Conservation (phyloP, 768 basidiomycete species). For the Tylopilus felleus region DNA sequence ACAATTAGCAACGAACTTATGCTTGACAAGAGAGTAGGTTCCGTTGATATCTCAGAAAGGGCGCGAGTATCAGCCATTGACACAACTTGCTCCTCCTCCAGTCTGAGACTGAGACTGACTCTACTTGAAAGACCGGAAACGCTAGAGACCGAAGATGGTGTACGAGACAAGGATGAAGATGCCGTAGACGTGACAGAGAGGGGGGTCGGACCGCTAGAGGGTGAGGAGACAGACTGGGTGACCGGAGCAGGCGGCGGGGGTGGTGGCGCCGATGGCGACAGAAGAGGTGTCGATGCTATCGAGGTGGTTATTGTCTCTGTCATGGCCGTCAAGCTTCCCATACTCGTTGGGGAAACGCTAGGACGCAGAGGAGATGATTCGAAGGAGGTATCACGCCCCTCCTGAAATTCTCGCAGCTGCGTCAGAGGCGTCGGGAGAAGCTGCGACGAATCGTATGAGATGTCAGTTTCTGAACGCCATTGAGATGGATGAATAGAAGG, state of each 20-base stretch:
- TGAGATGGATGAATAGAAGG: slow-evolving; percentile 40
- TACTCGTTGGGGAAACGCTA: slow-evolving; percentile 41
- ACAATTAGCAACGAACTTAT: slow-evolving; percentile 32
- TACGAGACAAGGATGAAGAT: slow-evolving; percentile 35
- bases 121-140: slow-evolving; percentile 45
- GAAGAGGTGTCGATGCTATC: slow-evolving; percentile 8
- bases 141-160: slow-evolving; percentile 38
- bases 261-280: not conserved
- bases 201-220: slow-evolving; percentile 33
- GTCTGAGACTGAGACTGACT: too few species aligned
- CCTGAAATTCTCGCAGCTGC: slow-evolving; percentile 47
- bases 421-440: slow-evolving; percentile 68
- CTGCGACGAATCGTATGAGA: slow-evolving; percentile 76
- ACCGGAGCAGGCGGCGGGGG: slow-evolving; percentile 18
- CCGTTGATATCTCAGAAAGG: slow-evolving; percentile 43
- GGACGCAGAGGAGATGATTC: slow-evolving; percentile 75
- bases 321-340: slow-evolving; percentile 33
- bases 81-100: slow-evolving; percentile 30
- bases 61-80: slow-evolving; percentile 19
- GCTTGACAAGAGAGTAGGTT: slow-evolving; percentile 54
- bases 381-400: slow-evolving; percentile 60
- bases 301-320: slow-evolving; percentile 33
- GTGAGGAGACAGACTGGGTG: slow-evolving; percentile 25
- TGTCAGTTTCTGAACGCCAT: slow-evolving; percentile 64
- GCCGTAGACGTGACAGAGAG: slow-evolving; percentile 30